These are phyloP conservation scores for Dichotomocladium elegans DNA, from an alignment of 371 early-diverging fungal genomes.

Conservation along the genomic window DNA sequence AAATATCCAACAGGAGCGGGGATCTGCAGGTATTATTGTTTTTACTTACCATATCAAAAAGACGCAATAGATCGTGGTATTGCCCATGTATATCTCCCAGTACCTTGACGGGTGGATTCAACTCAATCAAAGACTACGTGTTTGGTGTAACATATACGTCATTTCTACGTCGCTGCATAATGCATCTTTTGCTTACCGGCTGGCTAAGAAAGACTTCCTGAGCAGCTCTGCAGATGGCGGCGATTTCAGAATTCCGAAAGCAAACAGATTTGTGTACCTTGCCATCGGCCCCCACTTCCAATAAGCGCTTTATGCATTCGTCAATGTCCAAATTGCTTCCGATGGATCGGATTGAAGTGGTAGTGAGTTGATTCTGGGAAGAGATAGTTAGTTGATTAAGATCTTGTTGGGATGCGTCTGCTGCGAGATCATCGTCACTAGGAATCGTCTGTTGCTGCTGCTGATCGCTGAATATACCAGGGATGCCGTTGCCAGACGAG, in stretches of 20 bases:
- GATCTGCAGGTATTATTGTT: neutral
- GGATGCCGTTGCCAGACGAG: neutral
- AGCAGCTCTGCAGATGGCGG: constrained; percentile 84
- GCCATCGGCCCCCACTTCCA: constrained; percentile 70
- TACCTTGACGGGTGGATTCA: constrained; percentile 95
- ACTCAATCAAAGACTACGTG: constrained; percentile 87
- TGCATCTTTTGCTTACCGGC: constrained; percentile 46
- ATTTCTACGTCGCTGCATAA: neutral
- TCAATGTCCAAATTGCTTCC: constrained; percentile 71
- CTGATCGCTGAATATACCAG: neutral
- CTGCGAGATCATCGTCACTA: neutral
- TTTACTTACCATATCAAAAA: constrained; percentile 73
- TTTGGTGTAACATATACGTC: neutral
- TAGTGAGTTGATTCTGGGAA: constrained; percentile 43
- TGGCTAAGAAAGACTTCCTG: constrained; percentile 91
- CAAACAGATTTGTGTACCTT: constrained; percentile 72
- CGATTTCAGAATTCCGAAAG: constrained; percentile 84
- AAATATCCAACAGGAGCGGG: neutral
- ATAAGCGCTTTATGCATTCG: constrained; percentile 80
- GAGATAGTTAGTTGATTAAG: constrained; percentile 31
- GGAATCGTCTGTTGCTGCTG: neutral
- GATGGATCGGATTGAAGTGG: constrained; percentile 40
- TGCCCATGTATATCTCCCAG: constrained; percentile 97
- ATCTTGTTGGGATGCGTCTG: constrained; percentile 11
- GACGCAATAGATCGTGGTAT: constrained; percentile 82